These are phyloP conservation scores for Borovskyia barvae DNA, from an alignment of 208 protist genomes.

Conservation along the genomic window DNA sequence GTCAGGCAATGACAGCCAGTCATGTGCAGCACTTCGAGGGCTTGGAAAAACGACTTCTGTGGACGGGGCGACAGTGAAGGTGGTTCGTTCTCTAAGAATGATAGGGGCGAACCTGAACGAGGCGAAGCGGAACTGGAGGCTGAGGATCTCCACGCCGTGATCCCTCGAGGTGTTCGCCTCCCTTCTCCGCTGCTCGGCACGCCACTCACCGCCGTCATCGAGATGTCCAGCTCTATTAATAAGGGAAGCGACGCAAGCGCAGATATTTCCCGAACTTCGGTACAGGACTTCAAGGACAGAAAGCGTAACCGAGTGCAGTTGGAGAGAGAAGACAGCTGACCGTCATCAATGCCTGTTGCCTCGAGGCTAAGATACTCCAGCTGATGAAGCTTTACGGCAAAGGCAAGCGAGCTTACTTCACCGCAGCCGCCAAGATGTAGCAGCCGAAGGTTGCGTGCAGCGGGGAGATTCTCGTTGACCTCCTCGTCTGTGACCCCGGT, in stretches of 20 bases:
- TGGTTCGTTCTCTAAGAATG: neutral
- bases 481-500: conserved; percentile 44
- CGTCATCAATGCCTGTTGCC: conserved; percentile 40
- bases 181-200: neutral
- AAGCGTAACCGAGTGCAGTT: conserved; percentile 33
- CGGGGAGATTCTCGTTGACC: conserved; percentile 9
- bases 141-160: neutral
- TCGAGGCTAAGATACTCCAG: conserved; percentile 53
- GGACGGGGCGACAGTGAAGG: conserved; percentile 13
- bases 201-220: conserved; percentile 18
- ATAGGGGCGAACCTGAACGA: neutral
- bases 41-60: neutral
- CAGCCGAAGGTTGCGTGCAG: conserved; percentile 26
- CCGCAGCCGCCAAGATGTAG: conserved; percentile 52
- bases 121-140: neutral
- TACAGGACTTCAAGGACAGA: conserved; percentile 48
- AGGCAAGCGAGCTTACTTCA: conserved; percentile 21
- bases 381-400: conserved; percentile 21
- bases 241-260: conserved; percentile 21
- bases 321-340: conserved; percentile 19
- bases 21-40: conserved; percentile 44
- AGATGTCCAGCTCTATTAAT: conserved; percentile 57
- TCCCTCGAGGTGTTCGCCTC: neutral
- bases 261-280: conserved; percentile 31
- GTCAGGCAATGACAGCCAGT: conserved; percentile 43